Evolutionary conservation across 2,329 filamentous ascomycete genomes (phyloP).

Genomic region (Dactylella cylindrospora): DNA sequence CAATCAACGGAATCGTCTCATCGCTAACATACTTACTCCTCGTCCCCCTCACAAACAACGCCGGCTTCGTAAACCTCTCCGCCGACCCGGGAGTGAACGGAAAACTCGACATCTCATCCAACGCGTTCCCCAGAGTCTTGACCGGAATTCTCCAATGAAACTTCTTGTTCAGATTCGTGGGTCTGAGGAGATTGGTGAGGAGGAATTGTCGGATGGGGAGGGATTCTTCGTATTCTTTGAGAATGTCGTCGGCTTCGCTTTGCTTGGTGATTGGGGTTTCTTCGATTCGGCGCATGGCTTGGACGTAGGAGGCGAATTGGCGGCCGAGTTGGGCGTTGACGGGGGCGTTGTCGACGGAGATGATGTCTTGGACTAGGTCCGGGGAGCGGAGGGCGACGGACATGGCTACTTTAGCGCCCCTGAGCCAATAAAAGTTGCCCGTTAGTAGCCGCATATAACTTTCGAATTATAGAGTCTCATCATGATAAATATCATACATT

Average conservation of each 20-base stretch:
- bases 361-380: conserved; percentile 66
- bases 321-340: conserved; percentile 73
- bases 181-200: conserved; percentile 75
- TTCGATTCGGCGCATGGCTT: conserved; percentile 81
- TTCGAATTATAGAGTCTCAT: too few relatives aligned
- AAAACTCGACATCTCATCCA: conserved; percentile 82
- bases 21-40: conserved; percentile 77
- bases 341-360: conserved; percentile 90
- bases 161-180: conserved; percentile 57
- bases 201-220: conserved; percentile 85
- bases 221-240: conserved; percentile 72
- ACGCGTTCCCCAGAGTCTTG: conserved; percentile 64
- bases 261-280: conserved; percentile 66
- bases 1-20: conserved; percentile 75
- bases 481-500: conserved; percentile 65
- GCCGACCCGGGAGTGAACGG: conserved; percentile 71
- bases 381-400: conserved; percentile 73
- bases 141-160: conserved; percentile 73
- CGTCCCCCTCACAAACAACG: conserved; percentile 78
- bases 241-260: conserved; percentile 76
- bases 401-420: conserved; percentile 94
- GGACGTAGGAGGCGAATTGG: conserved; percentile 77
- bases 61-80: conserved; percentile 70
- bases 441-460: too few relatives aligned
- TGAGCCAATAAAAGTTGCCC: conserved; percentile 50